Evolutionary conservation across 768 basidiomycete genomes (phyloP).

Genomic region (Rhodotorula diobovata): DNA sequence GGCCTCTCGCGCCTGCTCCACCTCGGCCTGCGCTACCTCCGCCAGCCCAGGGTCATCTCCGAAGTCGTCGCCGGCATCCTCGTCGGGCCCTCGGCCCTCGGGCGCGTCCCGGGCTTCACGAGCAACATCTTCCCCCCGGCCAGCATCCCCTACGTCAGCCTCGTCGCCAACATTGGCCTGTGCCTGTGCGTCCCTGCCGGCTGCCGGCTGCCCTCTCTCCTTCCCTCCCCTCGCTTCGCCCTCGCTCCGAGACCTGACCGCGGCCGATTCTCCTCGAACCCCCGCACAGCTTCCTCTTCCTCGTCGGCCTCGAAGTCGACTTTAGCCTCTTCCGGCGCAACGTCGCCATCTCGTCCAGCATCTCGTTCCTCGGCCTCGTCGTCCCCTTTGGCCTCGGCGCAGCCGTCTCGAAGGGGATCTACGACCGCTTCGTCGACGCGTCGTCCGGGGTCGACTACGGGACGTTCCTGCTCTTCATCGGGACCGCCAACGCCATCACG

Average conservation of each 20-base stretch:
- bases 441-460: slow-evolving; percentile 61
- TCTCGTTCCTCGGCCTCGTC: slow-evolving; percentile 65
- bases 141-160: slow-evolving; percentile 62
- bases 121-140: slow-evolving; percentile 70
- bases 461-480: slow-evolving; percentile 78
- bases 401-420: slow-evolving; percentile 67
- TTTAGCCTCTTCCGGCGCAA: slow-evolving; percentile 65
- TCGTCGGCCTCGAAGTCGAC: slow-evolving; percentile 76
- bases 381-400: slow-evolving; percentile 79
- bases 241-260: not conserved
- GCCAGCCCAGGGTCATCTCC: slow-evolving; percentile 81
- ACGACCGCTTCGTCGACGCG: slow-evolving; percentile 57
- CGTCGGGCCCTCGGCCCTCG: slow-evolving; percentile 59
- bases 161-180: slow-evolving; percentile 65
- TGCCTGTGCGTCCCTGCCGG: slow-evolving; percentile 40
- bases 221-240: slow-evolving; percentile 47
- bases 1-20: slow-evolving; percentile 70
- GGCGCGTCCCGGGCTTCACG: slow-evolving; percentile 70
- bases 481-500: slow-evolving; percentile 61
- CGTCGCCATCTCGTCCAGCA: slow-evolving; percentile 55
- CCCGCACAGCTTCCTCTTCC: slow-evolving; percentile 19
- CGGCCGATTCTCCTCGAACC: not conserved
- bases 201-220: slow-evolving; percentile 50
- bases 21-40: slow-evolving; percentile 61
- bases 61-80: slow-evolving; percentile 70